phyloP scores from a whole-genome alignment of 495 filamentous ascomycete genomes.

The Aspergillus affinis region DNA sequence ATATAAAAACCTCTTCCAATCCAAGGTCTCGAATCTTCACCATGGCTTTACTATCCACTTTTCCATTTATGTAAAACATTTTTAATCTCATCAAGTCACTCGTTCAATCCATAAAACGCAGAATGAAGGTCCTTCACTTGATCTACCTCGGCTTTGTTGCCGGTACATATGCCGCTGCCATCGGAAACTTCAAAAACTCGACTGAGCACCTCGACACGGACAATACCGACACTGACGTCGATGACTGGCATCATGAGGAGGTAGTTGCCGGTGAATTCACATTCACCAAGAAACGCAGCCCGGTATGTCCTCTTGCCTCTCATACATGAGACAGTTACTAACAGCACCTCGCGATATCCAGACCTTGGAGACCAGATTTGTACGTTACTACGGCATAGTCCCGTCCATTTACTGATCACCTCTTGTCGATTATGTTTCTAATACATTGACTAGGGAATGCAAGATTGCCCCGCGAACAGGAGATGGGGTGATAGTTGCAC shows the following conservation, averaged over 20 bases:
- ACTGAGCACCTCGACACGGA: neutral
- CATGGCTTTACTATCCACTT: too few relatives aligned
- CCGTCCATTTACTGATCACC: too few relatives aligned
- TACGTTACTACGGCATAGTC: neutral
- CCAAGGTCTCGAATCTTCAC: too few relatives aligned
- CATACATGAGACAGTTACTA: neutral
- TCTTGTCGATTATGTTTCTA: too few relatives aligned
- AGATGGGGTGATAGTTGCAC: neutral
- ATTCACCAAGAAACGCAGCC: neutral
- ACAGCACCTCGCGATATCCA: neutral
- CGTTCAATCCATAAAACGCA: neutral
- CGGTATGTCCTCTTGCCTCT: neutral
- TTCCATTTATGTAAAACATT: too few relatives aligned
- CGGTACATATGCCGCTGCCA: neutral
- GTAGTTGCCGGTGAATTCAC: neutral
- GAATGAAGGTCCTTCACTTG: neutral
- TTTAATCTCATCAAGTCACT: neutral
- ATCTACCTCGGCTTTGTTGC: neutral
- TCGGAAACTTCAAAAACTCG: neutral
- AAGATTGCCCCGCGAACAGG: neutral
- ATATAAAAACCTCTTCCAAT: neutral
- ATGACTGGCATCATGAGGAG: neutral
- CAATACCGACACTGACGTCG: too few relatives aligned
- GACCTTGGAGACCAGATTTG: neutral
- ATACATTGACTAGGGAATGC: too few relatives aligned